phyloP scores from a whole-genome alignment of 768 basidiomycete species.

The Mrakia hoshinonis region DNA sequence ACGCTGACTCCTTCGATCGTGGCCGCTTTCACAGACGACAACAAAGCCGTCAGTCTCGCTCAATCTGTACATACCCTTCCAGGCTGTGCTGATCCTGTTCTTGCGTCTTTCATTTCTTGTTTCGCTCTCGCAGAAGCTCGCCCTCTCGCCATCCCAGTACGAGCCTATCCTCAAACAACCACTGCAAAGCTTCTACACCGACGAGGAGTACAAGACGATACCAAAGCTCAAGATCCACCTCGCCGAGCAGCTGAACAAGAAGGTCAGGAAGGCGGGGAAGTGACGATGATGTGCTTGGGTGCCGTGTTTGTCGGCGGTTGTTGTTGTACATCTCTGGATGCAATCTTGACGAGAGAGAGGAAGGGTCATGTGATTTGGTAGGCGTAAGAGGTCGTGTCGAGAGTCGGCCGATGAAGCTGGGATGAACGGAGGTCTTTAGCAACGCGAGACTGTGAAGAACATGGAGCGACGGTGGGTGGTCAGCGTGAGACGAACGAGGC shows the following conservation, averaged over 20 bases:
- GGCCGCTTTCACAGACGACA: background rate
- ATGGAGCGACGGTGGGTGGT: too few species aligned
- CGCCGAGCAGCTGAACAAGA: slow-evolving; percentile 5
- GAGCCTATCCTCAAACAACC: slow-evolving; percentile 20
- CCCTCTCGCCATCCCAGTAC: background rate
- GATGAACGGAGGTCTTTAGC: too few species aligned
- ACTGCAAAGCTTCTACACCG: slow-evolving; percentile 30
- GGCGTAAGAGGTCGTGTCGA: too few species aligned
- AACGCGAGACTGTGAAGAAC: too few species aligned
- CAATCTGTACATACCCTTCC: too few species aligned
- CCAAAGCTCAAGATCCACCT: slow-evolving; percentile 36
- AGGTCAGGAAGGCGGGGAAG: background rate
- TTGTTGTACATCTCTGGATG: too few species aligned
- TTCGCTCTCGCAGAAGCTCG: background rate
- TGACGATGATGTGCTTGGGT: slow-evolving; percentile 32
- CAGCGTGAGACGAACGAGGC: too few species aligned
- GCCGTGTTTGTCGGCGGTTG: too few species aligned
- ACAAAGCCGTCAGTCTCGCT: background rate
- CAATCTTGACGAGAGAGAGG: too few species aligned
- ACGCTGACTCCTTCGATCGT: background rate
- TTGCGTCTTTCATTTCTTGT: background rate
- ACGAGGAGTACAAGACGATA: slow-evolving; percentile 43
- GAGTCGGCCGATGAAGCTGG: too few species aligned
- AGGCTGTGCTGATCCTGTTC: too few species aligned
- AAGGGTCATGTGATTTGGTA: too few species aligned